phyloP scores from a whole-genome alignment of 208 protist species.

The Crithidia expoeki region DNA sequence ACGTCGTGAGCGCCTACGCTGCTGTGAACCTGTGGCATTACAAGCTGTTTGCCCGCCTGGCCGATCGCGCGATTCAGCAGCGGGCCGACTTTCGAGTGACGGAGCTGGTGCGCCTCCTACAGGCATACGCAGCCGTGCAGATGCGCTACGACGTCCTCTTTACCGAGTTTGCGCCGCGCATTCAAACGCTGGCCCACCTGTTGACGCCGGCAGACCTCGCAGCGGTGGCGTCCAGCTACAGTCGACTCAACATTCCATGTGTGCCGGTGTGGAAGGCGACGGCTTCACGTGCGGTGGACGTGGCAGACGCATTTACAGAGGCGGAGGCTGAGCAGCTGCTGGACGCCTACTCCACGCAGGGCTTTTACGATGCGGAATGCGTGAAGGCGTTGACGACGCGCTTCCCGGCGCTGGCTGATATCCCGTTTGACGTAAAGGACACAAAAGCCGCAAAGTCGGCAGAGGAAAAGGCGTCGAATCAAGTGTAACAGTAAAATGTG shows the following conservation, averaged over 20 bases:
- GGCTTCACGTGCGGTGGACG: slow-evolving; percentile 36
- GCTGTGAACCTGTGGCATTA: slow-evolving; percentile 86
- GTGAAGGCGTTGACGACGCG: slow-evolving; percentile 24
- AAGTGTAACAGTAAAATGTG: neutral
- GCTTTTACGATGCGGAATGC: slow-evolving; percentile 35
- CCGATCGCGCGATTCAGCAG: slow-evolving; percentile 76
- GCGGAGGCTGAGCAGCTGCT: slow-evolving; percentile 42
- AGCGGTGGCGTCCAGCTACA: slow-evolving; percentile 57
- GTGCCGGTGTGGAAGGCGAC: slow-evolving; percentile 53
- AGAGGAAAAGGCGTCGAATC: neutral
- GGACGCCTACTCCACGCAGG: slow-evolving; percentile 31
- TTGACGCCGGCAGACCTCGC: slow-evolving; percentile 47
- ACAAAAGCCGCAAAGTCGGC: neutral
- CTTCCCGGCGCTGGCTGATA: slow-evolving; percentile 38
- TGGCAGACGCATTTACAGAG: slow-evolving; percentile 41
- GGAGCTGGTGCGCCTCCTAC: slow-evolving; percentile 51
- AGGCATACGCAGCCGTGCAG: slow-evolving; percentile 66
- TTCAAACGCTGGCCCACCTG: slow-evolving; percentile 68
- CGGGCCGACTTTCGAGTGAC: slow-evolving; percentile 56
- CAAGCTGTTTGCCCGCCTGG: slow-evolving; percentile 80
- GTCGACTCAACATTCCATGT: slow-evolving; percentile 44
- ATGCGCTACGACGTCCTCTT: slow-evolving; percentile 86
- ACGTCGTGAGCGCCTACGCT: slow-evolving; percentile 81
- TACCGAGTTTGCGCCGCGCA: slow-evolving; percentile 64
- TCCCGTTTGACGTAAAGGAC: slow-evolving; percentile 1